Evolutionary conservation across 2,329 filamentous ascomycete genomes (phyloP), one percentile per base, ranked within the genome.

Genomic region (Penicillium glabrum): DNA sequence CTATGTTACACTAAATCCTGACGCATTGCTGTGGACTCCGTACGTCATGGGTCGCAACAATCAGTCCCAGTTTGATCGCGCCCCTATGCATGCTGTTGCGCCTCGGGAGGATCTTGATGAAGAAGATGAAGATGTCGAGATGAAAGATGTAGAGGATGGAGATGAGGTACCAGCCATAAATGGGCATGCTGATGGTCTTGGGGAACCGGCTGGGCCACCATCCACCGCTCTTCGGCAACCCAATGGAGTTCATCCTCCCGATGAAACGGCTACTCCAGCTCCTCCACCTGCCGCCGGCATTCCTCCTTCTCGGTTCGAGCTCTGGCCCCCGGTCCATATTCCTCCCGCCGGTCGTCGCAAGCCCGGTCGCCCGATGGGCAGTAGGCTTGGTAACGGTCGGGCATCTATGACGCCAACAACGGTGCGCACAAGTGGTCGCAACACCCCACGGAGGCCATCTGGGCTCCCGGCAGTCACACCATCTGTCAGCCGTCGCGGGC

Each of bases 1-100:
- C 10, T 96, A 96, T 64, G 90, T 96, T 23, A 89, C 87, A 66
- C 84, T 99, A 35, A 89, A 95, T 63, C 86, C 89, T 0, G 86
- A 89, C 45, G 87, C 87, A 19, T 82, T 99, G 26, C 89, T 93
- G 11, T 99, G 95, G 95, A 97, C 93, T 14, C 95, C 95, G 0
- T 99, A 96, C 72, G 87, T 98, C 43, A 98, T 97, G 92, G 93
- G 95, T 26, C 86, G 91, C 46, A 89, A 85, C 72, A 93, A 89
- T 64, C 86, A 89, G 35, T 89, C 88, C 4, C 90, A 91, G 67
- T 93, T 95, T 66, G 91, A 96, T 69, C 84, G 92, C 49, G 90
- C 88, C 6, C 90, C 90, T 6, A 79, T 98, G 54, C 93, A 91
- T 62, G 89, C 93, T 1, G 90, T 98, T 53, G 93, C 93, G 13